A percentile compares a stretch with the other conserved stretches of the same genome.
Conservation (phyloP, 164 flowering plant species). For the Stephania yunnanensis region DNA sequence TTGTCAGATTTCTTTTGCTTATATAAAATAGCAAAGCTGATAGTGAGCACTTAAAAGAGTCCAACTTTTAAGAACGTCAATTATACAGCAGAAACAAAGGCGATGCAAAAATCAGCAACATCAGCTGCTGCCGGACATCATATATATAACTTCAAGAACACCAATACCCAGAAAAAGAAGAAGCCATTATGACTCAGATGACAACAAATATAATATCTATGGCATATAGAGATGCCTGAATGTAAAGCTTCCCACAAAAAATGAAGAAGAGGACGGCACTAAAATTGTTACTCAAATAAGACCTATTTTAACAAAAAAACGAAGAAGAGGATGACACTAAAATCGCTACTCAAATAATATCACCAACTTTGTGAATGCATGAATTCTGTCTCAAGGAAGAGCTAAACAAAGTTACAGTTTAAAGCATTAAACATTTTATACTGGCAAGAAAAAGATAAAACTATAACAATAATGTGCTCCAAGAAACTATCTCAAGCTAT, state of each 20-base stretch:
- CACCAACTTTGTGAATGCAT: too few species aligned
- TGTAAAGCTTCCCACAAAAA: neutral
- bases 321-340: too few species aligned
- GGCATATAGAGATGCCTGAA: neutral
- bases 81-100: neutral
- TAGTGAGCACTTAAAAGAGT: neutral
- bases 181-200: neutral
- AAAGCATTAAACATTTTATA: neutral
- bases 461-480: neutral
- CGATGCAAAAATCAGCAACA: neutral
- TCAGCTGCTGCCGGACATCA: neutral
- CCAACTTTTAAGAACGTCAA: neutral
- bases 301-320: too few species aligned
- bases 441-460: neutral
- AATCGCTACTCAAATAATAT: too few species aligned
- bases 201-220: neutral
- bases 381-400: too few species aligned
- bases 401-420: neutral
- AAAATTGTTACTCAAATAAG: too few species aligned
- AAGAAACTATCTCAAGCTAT: neutral
- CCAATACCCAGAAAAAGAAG: neutral
- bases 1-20: neutral
- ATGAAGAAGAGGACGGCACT: neutral
- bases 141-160: neutral
- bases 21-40: neutral